Percentiles rank a stretch among this genome's conserved stretches.
Evolutionary conservation across 2,329 filamentous ascomycete genomes (phyloP).

Genomic region (Talaromyces islandicus): DNA sequence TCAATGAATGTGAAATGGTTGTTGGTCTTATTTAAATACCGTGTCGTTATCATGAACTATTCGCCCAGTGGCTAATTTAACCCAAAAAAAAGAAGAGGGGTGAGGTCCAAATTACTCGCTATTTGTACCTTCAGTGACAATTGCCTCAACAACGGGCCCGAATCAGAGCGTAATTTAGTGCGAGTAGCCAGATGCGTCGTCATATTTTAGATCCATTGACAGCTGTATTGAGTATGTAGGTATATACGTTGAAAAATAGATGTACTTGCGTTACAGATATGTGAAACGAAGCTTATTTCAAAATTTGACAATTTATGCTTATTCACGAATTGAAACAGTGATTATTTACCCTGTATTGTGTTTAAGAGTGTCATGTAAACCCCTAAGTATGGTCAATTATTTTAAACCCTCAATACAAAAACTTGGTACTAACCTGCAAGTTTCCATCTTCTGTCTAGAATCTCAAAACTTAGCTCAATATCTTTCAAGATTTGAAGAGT

Average conservation of each 20-base stretch:
- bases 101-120: too few relatives aligned
- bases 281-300: neutral
- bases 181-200: too few relatives aligned
- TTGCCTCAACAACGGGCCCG: too few relatives aligned
- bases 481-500: neutral
- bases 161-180: too few relatives aligned
- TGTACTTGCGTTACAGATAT: too few relatives aligned
- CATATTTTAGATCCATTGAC: too few relatives aligned
- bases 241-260: neutral
- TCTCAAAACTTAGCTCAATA: neutral
- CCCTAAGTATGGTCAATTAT: neutral
- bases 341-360: neutral
- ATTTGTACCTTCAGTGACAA: too few relatives aligned
- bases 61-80: too few relatives aligned
- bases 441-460: neutral
- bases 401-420: neutral
- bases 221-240: neutral
- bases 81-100: too few relatives aligned
- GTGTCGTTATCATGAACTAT: too few relatives aligned
- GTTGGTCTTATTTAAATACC: too few relatives aligned
- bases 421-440: neutral
- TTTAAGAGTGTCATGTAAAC: neutral
- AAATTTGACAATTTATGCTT: neutral
- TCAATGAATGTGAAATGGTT: too few relatives aligned
- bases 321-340: neutral